Evolutionary conservation across 176 grass and related monocot genomes (phyloP), one percentile per base, ranked within the genome.

Genomic region (Zoysia pacifica): DNA sequence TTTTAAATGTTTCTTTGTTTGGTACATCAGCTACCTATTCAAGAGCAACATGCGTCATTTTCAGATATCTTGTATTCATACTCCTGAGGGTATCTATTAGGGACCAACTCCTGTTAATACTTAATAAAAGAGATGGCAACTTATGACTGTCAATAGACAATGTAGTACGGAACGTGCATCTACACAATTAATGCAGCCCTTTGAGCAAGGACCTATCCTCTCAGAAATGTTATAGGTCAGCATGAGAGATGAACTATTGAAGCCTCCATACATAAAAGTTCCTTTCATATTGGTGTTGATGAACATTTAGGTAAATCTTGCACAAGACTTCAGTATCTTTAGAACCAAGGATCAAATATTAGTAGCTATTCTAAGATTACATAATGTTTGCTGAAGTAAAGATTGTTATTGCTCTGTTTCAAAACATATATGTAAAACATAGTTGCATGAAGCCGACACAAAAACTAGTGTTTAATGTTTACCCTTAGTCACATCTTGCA

Each of bases 21-120:
- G 75, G 28, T 12, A 78, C 73, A 58, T 87, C 43, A 87, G 37
- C 74, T 78, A 9, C 44, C 67, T 50, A 66, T 78, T 78, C 77
- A 72, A 78, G 35, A 58, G 67, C 36, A 82, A 71, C 20, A 60
- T 18, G 67, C 1, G 5, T 61, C 76, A 41, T 41, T 48, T 70
- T 61, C 52, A 70, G 13, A 38, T 47, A 13, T 2, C 43, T 70
- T 60, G 53, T 38, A 70, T 70, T 44, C 66, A 48, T 78, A 15
- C 18, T 87, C 73, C 51, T 43, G 62, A 53, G 16, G 48, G 9
- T 79, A 67, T 67, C 16, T 42, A 45, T 65, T 77, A 78, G 50
- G 73, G 74, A 18, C 41, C 67, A 82, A 48, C 16, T 78, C 53
- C 48, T 65, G 47, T 48, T 65, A 82, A 48, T 68, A 77, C 6